Evolutionary conservation across 2,329 filamentous ascomycete species (phyloP).

Genomic region (Epichloe elymi): DNA sequence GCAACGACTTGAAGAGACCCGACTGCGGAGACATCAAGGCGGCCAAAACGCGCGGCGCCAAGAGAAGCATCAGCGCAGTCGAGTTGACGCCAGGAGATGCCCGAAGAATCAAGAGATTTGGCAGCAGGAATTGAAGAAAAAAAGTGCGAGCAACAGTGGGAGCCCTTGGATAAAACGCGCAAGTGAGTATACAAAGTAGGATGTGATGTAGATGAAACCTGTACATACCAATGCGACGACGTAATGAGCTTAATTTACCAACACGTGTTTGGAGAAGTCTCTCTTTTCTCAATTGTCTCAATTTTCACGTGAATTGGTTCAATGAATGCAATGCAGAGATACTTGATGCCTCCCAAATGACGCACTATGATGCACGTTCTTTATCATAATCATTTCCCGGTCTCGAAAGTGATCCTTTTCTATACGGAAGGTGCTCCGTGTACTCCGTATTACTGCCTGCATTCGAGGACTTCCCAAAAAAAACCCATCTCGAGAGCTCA

Average conservation of each 20-base stretch:
- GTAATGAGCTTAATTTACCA: neutral
- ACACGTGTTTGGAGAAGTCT: neutral
- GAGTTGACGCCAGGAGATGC: conserved; percentile 34
- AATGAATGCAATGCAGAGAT: neutral
- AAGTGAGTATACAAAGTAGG: neutral
- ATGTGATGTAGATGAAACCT: neutral
- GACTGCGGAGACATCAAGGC: conserved; percentile 39
- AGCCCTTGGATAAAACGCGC: neutral
- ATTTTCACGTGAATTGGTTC: neutral
- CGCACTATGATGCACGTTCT: neutral
- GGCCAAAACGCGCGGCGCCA: conserved; percentile 18
- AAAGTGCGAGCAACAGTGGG: neutral
- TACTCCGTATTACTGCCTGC: no score
- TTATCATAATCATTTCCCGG: no score
- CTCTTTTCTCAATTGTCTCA: neutral
- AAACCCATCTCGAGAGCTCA: no score
- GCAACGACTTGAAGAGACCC: conserved; percentile 37
- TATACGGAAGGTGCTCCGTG: no score
- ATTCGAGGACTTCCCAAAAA: no score
- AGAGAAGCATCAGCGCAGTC: conserved; percentile 27
- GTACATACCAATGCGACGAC: neutral
- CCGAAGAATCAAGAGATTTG: conserved; percentile 34
- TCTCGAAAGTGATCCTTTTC: no score
- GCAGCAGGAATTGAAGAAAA: conserved; percentile 5
- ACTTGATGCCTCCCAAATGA: neutral